Evolutionary conservation across 148 eudicot species (phyloP), one percentile per base, ranked within the genome.

Genomic region (Camellia granthamiana): DNA sequence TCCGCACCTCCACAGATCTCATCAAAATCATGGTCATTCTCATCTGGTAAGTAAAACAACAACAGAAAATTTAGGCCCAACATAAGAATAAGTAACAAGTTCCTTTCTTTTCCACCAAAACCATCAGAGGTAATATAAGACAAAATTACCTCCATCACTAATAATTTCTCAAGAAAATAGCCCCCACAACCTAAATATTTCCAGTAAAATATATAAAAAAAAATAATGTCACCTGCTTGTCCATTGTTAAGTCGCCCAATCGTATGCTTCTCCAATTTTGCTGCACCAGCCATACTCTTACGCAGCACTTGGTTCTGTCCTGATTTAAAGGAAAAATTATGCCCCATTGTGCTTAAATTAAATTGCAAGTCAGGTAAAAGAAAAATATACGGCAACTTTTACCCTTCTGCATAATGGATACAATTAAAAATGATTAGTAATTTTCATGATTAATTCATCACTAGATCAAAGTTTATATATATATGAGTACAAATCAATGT

Each of bases 301-400:
- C 68, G 79, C 78, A 94, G 85, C 92, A 89, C 84, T 74, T 82
- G 87, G 82, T 90, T 88, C 99, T 96, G 98, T 84, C 88, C 95
- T 86, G 88, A 84, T 88, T 74, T 81, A 75, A 82, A 83, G 23
- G 69, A 73, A 46, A 68, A 49, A 49, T 49, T 49, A 49, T 54
- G 61, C 30, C 71, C 71, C 56, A 71, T 72, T 4, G 55, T 60
- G 63, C 77, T 81, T n/a, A 60, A 77, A 21, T 42, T 49, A 43
- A 58, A 68, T 47, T 18, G 3, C 63, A 82, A 47, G 5, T 6
- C 52, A 30, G 79, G 74, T 59, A 66, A 69, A 65, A 41, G 75
- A 60, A 75, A 64, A 58, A 66, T 7, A 41, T 52, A 49, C 61
- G 46, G 66, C 21, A 15, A 15, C 46, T 74, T 69, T 75, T 81